These are phyloP conservation scores for Kluyveromyces marxianus DNA, from an alignment of 1,139 yeast species.

Conservation along the genomic window DNA sequence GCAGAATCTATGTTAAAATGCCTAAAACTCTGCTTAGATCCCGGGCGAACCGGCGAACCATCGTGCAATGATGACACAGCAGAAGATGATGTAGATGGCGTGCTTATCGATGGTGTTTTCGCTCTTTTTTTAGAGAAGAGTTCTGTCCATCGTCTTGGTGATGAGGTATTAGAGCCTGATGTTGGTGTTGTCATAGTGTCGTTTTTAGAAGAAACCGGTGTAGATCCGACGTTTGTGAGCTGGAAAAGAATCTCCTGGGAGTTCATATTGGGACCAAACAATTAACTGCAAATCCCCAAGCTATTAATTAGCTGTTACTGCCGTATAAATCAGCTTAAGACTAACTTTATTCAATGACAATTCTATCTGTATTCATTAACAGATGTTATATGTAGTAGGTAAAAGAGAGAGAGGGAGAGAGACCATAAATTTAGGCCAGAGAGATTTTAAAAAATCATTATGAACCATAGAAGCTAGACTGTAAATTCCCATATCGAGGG, in stretches of 20 bases:
- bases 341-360: no score
- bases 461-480: not conserved
- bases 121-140: slow-evolving; percentile 7
- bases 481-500: not conserved
- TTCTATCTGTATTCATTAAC: no score
- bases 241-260: slow-evolving; percentile 12
- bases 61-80: not conserved
- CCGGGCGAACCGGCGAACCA: not conserved
- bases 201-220: slow-evolving; percentile 4
- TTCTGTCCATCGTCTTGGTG: slow-evolving; percentile 5
- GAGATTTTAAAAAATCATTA: no score
- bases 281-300: no score
- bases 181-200: not conserved
- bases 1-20: not conserved
- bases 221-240: slow-evolving; percentile 14
- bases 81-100: slow-evolving; percentile 7
- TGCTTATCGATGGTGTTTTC: slow-evolving; percentile 10
- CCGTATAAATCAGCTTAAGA: not conserved
- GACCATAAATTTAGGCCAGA: no score
- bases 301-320: not conserved
- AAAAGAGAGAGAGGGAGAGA: no score
- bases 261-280: not conserved
- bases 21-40: not conserved
- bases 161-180: slow-evolving; percentile 1
- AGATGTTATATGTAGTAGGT: no score